These are phyloP conservation scores for Sclerotinia subarctica DNA, from an alignment of 2,329 filamentous ascomycete species.

Conservation along the genomic window DNA sequence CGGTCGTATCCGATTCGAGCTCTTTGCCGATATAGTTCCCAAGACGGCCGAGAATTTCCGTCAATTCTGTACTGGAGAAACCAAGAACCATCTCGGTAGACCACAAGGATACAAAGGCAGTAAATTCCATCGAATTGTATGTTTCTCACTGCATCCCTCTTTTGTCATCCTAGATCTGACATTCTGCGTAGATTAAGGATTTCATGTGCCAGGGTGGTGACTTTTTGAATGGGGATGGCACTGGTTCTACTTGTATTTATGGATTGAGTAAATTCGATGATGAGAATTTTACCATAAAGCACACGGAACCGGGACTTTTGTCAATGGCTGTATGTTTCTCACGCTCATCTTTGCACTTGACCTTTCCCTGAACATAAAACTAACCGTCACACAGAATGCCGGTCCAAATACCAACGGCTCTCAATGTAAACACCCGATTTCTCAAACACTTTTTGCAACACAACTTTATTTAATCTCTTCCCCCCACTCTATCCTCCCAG, in stretches of 20 bases:
- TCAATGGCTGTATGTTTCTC: slow-evolving; percentile 78
- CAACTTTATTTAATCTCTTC: not conserved
- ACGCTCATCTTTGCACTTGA: not conserved
- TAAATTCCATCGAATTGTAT: slow-evolving; percentile 90
- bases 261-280: slow-evolving; percentile 81
- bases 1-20: slow-evolving; percentile 83
- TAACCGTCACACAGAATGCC: slow-evolving; percentile 60
- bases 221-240: slow-evolving; percentile 90
- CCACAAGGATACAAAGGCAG: slow-evolving; percentile 92
- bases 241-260: slow-evolving; percentile 84
- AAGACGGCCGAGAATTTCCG: slow-evolving; percentile 95
- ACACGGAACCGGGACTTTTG: slow-evolving; percentile 75
- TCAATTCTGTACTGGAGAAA: slow-evolving; percentile 93
- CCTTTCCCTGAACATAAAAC: not conserved
- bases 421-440: slow-evolving; percentile 52
- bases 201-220: slow-evolving; percentile 99
- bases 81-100: slow-evolving; percentile 70
- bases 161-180: not conserved
- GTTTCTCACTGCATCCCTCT: slow-evolving; percentile 39
- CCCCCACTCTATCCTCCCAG: not conserved
- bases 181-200: slow-evolving; percentile 63
- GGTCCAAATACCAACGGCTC: slow-evolving; percentile 90
- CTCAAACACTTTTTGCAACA: not conserved
- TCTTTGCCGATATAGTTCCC: slow-evolving; percentile 81
- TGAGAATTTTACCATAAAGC: slow-evolving; percentile 81